Base-by-base conservation (phyloP, 2,329 filamentous ascomycete genomes). In the Plectosphaerella plurivora region DNA sequence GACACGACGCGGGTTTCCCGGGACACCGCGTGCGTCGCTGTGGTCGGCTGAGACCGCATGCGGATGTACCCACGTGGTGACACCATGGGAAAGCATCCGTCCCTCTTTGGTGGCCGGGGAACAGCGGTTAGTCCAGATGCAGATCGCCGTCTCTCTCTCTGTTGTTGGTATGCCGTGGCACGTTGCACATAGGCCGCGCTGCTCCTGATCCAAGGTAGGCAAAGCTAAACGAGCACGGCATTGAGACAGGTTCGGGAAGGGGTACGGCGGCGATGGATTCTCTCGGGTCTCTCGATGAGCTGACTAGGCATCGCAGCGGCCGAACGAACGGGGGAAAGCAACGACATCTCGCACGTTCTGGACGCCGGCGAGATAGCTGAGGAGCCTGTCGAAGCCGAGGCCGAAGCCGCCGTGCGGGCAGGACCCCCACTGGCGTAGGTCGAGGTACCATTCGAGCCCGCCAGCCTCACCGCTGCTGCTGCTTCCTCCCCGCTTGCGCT, bases 351-450 rank as follows among this genome's bases (percentile, higher is more conserved):
- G 83, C 62, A 97, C 83, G 61, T 89, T 96, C 58, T 83, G 80
- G 39, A 93, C 84, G 10, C 91, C 91, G 33, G 87, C 83, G 51
- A 97, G 76, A 71, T 96, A 96, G 64, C 87, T 86, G 60, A 96
- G 70, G 57, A 96, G 78, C 51, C 92, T 83, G 74, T 97, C 92
- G 65, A 96, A 95, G 9, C 92, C 92, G 52, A 97, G 69, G 3
- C 92, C 92, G 65, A 96, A 97, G 1, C 92, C 92, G 42, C 92
- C 92, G 63, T 96, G 92, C 36, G 91, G 91, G 52, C 91, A 89
- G 60, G 87, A 92, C n/a, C 92, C 92, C 82, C 91, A 97, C 59
- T 87, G 85, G 55, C 92, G 84, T 55, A 97, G 78, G 67, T 97
- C 91, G 22, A 90, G 75, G 66, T 96, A 97, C 92, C 92, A 97